Conservation (phyloP, 352 stramenopile genomes). For the Pythium phragmiticola region DNA sequence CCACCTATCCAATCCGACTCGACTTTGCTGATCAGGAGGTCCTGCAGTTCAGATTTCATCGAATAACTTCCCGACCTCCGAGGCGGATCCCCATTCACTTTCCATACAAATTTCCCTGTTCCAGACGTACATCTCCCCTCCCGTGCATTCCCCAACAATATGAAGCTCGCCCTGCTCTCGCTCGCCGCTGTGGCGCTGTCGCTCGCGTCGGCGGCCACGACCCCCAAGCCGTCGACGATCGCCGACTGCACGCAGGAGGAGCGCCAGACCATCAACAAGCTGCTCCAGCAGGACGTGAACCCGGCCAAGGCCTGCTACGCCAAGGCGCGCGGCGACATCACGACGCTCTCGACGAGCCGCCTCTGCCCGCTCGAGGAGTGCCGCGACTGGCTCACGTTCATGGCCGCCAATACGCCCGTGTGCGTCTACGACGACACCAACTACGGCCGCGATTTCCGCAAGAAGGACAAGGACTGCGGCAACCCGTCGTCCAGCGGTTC, state of each 20-base stretch:
- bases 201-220: slow-evolving; percentile 9
- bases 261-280: slow-evolving; percentile 53
- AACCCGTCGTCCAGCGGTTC: slow-evolving; percentile 3
- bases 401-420: slow-evolving; percentile 48
- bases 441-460: slow-evolving; percentile 42
- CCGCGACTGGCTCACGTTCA: slow-evolving; percentile 50
- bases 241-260: slow-evolving; percentile 52
- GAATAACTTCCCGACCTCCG: slow-evolving; percentile 18
- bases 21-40: neutral
- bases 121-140: neutral
- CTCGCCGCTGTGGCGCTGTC: slow-evolving; percentile 22
- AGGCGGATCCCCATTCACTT: slow-evolving; percentile 1
- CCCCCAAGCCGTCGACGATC: slow-evolving; percentile 14
- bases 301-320: slow-evolving; percentile 57
- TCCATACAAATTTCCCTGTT: neutral
- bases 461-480: slow-evolving; percentile 50
- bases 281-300: slow-evolving; percentile 56
- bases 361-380: slow-evolving; percentile 57
- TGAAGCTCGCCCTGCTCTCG: slow-evolving; percentile 38
- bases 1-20: neutral
- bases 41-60: too few relatives aligned
- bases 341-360: slow-evolving; percentile 42
- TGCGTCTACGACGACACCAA: slow-evolving; percentile 71
- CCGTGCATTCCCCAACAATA: slow-evolving; percentile 7
- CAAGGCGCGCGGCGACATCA: slow-evolving; percentile 50